Conservation (phyloP, 768 basidiomycete species). For the Russula lepida region DNA sequence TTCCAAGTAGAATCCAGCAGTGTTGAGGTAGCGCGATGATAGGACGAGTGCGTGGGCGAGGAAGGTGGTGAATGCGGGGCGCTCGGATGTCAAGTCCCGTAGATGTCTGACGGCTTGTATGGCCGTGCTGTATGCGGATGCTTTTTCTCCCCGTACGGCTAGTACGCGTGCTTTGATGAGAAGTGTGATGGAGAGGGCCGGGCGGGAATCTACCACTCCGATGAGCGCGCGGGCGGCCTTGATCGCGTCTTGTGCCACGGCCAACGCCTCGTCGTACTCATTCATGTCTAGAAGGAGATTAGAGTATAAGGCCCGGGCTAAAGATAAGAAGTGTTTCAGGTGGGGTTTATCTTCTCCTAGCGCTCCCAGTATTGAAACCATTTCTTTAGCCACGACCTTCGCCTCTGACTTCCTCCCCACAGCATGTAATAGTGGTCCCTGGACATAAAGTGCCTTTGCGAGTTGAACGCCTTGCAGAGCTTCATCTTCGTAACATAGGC, state of each 20-base stretch:
- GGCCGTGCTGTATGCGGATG: slow-evolving; percentile 1
- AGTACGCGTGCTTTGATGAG: slow-evolving; percentile 3
- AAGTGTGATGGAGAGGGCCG: slow-evolving; percentile 6
- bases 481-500: slow-evolving; percentile 8
- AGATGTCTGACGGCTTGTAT: slow-evolving; percentile 8
- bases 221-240: slow-evolving; percentile 11
- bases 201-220: slow-evolving; percentile 8
- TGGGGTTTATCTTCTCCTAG: slow-evolving; percentile 9
- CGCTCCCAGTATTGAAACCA: neutral
- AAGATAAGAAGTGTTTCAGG: neutral
- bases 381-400: slow-evolving; percentile 7
- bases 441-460: slow-evolving; percentile 5
- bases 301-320: slow-evolving; percentile 11
- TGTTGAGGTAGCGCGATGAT: slow-evolving; percentile 6
- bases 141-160: slow-evolving; percentile 2
- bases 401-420: slow-evolving; percentile 3
- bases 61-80: neutral
- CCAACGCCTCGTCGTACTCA: slow-evolving; percentile 3
- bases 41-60: slow-evolving; percentile 1
- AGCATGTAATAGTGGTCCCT: neutral
- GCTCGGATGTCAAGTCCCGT: slow-evolving; percentile 5
- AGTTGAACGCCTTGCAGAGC: slow-evolving; percentile 13
- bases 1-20: slow-evolving; percentile 7
- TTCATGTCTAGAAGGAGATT: slow-evolving; percentile 4
- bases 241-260: slow-evolving; percentile 3